These are phyloP conservation scores for Suillus variegatus DNA, from an alignment of 768 basidiomycete species.

Conservation along the genomic window DNA sequence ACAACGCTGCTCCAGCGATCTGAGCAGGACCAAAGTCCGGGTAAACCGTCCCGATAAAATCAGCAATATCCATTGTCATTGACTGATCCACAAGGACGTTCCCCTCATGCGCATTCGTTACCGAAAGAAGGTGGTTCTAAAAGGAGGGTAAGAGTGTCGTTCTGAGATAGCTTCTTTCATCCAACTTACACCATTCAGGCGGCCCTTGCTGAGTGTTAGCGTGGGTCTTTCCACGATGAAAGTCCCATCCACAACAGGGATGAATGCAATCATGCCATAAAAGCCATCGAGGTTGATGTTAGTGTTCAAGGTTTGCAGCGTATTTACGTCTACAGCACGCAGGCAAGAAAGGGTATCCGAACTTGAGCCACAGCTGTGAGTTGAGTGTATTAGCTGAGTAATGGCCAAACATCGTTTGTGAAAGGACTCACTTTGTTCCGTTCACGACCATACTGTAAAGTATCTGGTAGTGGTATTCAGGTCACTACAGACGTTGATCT, in stretches of 20 bases:
- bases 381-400: neutral
- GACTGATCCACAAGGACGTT: conserved; percentile 24
- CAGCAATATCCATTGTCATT: conserved; percentile 19
- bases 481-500: neutral
- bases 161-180: neutral
- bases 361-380: conserved; percentile 35
- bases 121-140: conserved; percentile 24
- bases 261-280: conserved; percentile 40
- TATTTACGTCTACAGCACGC: conserved; percentile 31
- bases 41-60: conserved; percentile 37
- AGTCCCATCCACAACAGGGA: conserved; percentile 49
- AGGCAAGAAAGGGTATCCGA: conserved; percentile 42
- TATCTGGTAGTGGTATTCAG: conserved; percentile 20
- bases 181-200: conserved; percentile 43
- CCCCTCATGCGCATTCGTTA: conserved; percentile 37
- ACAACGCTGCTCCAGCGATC: conserved; percentile 20
- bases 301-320: conserved; percentile 37
- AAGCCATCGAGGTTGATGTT: conserved; percentile 34
- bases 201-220: conserved; percentile 35
- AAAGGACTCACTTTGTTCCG: conserved; percentile 34
- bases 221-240: conserved; percentile 48
- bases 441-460: conserved; percentile 35
- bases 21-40: conserved; percentile 35
- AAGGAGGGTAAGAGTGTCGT: conserved; percentile 2
- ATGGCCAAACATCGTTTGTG: neutral